phyloP scores from a whole-genome alignment of 257 asterid genomes.

The Capsicum pubescens region DNA sequence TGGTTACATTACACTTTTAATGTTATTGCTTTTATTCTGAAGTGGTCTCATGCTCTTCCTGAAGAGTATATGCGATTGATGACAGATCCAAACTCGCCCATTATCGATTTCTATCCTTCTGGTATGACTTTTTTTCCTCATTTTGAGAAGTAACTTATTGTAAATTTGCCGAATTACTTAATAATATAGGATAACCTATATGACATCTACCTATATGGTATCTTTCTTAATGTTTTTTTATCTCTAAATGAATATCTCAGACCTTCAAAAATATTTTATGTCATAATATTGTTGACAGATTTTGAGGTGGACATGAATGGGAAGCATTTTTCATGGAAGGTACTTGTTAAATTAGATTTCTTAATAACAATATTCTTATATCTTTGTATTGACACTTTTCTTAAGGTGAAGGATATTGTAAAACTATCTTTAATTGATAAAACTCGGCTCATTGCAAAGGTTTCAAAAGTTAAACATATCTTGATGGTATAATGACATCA shows the following conservation, averaged over 20 bases:
- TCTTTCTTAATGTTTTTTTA: neutral
- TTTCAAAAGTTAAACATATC: slow-evolving; percentile 84
- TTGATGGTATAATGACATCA: slow-evolving; percentile 57
- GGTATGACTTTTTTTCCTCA: slow-evolving; percentile 51
- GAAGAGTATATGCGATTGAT: slow-evolving; percentile 79
- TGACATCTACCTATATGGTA: slow-evolving; percentile 8
- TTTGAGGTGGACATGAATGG: slow-evolving; percentile 98
- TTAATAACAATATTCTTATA: slow-evolving; percentile 19
- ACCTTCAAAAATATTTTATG: slow-evolving; percentile 8
- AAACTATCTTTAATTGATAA: slow-evolving; percentile 96
- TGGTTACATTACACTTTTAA: too few species aligned
- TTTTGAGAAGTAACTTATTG: neutral
- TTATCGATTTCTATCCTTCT: slow-evolving; percentile 87
- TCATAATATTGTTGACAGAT: slow-evolving; percentile 53
- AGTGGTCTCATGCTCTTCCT: slow-evolving; percentile 75
- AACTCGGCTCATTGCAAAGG: slow-evolving; percentile 84
- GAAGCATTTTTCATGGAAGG: slow-evolving; percentile 94
- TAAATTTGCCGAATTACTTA: slow-evolving; percentile 17
- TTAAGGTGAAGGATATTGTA: slow-evolving; percentile 74
- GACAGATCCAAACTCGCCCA: slow-evolving; percentile 93
- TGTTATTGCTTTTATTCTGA: too few species aligned
- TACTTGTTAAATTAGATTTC: slow-evolving; percentile 19
- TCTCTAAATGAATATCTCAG: slow-evolving; percentile 6
- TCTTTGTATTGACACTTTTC: slow-evolving; percentile 19
- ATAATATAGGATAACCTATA: neutral